Conservation (phyloP, 306 rosid genomes). For the Quercus robur region DNA sequence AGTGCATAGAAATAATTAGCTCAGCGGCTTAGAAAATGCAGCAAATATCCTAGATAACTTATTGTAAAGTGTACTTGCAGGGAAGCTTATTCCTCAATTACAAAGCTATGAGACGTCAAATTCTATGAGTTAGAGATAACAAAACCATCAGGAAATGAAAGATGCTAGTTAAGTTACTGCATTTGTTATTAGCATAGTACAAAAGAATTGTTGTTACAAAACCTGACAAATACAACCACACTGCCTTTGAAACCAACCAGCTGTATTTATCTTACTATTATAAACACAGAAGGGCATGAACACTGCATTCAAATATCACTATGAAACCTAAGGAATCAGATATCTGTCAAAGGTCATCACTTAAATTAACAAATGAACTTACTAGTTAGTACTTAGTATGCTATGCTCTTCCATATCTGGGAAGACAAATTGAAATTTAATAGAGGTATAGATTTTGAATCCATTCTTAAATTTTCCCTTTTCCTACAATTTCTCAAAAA, state of each 20-base stretch:
- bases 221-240: neutral
- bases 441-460: neutral
- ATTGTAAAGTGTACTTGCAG: neutral
- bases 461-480: neutral
- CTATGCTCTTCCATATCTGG: too few species aligned
- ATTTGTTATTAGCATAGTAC: neutral
- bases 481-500: neutral
- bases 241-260: neutral
- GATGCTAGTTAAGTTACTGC: neutral
- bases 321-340: neutral
- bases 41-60: neutral
- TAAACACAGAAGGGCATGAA: neutral
- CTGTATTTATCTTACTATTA: neutral
- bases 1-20: neutral
- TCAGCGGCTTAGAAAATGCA: neutral
- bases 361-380: neutral
- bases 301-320: neutral
- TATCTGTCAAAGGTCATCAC: neutral
- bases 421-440: neutral
- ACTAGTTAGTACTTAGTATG: neutral
- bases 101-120: neutral
- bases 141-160: neutral
- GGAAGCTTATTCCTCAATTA: neutral
- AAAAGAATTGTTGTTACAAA: neutral
- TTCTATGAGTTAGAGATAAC: neutral